Percentiles rank a stretch among this genome's conserved stretches.
Conservation (phyloP, 139 green algal species). For the Auxenochlorella protothecoides region DNA sequence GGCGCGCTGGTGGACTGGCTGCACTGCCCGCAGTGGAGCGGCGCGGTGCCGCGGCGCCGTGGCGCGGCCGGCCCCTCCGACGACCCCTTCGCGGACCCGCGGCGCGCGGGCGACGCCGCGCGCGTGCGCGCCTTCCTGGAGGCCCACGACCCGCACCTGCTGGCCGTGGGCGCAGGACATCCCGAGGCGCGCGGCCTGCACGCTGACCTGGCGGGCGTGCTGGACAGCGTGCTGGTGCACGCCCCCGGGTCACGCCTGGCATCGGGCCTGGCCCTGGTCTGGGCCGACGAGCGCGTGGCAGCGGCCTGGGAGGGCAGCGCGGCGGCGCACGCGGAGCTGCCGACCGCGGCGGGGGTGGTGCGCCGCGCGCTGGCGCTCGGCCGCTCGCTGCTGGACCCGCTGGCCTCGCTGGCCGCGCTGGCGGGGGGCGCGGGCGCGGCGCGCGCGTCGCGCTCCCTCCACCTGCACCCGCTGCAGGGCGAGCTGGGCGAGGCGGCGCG, state of each 20-base stretch:
- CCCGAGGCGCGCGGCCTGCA: constrained; percentile 47
- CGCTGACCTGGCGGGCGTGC: constrained; percentile 46
- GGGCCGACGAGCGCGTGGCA: constrained; percentile 61
- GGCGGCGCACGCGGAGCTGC: constrained; percentile 52
- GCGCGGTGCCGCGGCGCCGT: background rate
- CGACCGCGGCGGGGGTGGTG: constrained; percentile 44
- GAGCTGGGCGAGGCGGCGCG: constrained; percentile 41
- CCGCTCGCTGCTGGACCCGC: constrained; percentile 65
- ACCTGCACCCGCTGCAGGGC: constrained; percentile 42
- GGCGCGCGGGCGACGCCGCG: constrained; percentile 34
- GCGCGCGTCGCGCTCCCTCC: constrained; percentile 25
- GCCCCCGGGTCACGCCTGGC: constrained; percentile 23
- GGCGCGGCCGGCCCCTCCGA: background rate
- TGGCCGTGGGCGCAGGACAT: constrained; percentile 54
- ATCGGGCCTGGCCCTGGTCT: constrained; percentile 45
- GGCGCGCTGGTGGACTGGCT: constrained; percentile 27
- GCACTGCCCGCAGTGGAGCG: constrained; percentile 26
- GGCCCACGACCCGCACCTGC: constrained; percentile 66
- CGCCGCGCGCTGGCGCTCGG: constrained; percentile 73
- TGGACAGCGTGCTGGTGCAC: constrained; percentile 45
- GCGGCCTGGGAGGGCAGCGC: constrained; percentile 63
- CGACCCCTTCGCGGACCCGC: constrained; percentile 23
- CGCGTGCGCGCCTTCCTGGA: constrained; percentile 55
- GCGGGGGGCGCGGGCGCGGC: background rate
- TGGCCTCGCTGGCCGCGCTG: constrained; percentile 67